Evolutionary conservation across 129 eudicot genomes (phyloP).

Genomic region (Centrapalus pauciflorus): DNA sequence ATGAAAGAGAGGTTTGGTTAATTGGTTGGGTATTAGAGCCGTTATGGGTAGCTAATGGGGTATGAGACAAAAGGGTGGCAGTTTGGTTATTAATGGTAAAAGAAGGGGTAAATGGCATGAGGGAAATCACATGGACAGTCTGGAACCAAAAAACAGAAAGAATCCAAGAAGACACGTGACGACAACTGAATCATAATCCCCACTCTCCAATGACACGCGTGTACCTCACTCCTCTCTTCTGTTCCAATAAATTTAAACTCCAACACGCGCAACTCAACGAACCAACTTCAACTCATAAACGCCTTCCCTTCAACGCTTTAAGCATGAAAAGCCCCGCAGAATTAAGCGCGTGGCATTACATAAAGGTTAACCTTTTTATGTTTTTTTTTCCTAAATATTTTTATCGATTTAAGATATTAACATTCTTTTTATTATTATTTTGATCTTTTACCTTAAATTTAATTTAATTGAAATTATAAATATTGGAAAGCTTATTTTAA

Average conservation of each 20-base stretch:
- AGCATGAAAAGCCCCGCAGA: conserved; percentile 4
- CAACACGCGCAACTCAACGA: not conserved
- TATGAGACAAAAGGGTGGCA: conserved; percentile 20
- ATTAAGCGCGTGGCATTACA: conserved; percentile 3
- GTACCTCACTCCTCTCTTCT: not conserved
- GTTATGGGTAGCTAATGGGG: not conserved
- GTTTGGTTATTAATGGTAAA: not conserved
- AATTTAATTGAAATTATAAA: no score
- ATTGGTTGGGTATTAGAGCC: no score
- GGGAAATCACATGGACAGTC: conserved; percentile 24
- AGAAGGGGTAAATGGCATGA: not conserved
- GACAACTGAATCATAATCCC: conserved; percentile 14
- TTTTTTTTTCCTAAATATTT: not conserved
- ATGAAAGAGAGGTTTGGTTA: no score
- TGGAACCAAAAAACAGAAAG: conserved; percentile 8
- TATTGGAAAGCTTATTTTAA: no score
- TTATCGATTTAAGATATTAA: no score
- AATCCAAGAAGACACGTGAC: conserved; percentile 30
- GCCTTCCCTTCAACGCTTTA: not conserved
- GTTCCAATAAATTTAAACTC: not conserved
- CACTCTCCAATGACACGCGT: not conserved
- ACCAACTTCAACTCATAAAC: not conserved
- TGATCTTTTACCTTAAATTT: no score
- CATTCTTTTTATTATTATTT: no score
- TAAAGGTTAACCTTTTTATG: no score